phyloP scores from a whole-genome alignment of 2,329 filamentous ascomycete genomes.

The Hymenoscyphus fraxineus region DNA sequence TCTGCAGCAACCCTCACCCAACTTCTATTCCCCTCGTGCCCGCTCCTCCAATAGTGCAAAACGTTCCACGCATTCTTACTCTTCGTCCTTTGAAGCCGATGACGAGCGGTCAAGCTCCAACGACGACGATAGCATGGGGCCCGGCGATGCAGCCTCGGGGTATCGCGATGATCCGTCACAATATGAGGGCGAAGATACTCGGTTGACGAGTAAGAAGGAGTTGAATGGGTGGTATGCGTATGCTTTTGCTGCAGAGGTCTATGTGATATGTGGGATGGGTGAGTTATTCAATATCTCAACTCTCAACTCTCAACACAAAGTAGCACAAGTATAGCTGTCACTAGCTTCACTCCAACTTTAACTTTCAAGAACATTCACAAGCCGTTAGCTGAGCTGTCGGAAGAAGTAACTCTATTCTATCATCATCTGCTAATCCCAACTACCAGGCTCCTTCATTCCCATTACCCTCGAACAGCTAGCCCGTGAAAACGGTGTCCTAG shows the following conservation, averaged over 20 bases:
- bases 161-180: constrained; percentile 38
- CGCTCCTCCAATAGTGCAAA: constrained; percentile 41
- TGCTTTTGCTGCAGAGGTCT: constrained; percentile 93
- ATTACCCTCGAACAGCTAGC: constrained; percentile 93
- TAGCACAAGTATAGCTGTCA: not conserved
- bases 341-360: no score
- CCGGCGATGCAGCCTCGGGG: constrained; percentile 35
- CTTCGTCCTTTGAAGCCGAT: constrained; percentile 63
- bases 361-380: no score
- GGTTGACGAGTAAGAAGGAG: constrained; percentile 85
- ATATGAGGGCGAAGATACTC: constrained; percentile 80
- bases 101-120: constrained; percentile 56
- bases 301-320: not conserved
- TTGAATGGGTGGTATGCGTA: constrained; percentile 94
- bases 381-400: no score
- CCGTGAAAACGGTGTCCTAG: constrained; percentile 82
- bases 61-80: constrained; percentile 54
- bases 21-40: constrained; percentile 23
- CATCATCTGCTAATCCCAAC: constrained; percentile 19
- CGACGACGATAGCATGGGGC: constrained; percentile 35
- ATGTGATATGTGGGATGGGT: constrained; percentile 87
- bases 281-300: constrained; percentile 34
- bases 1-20: constrained; percentile 17
- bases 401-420: not conserved
- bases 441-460: constrained; percentile 82